Conservation (phyloP, 228 moss, liverwort and hornwort species). For the Sphagnum magellanicum region DNA sequence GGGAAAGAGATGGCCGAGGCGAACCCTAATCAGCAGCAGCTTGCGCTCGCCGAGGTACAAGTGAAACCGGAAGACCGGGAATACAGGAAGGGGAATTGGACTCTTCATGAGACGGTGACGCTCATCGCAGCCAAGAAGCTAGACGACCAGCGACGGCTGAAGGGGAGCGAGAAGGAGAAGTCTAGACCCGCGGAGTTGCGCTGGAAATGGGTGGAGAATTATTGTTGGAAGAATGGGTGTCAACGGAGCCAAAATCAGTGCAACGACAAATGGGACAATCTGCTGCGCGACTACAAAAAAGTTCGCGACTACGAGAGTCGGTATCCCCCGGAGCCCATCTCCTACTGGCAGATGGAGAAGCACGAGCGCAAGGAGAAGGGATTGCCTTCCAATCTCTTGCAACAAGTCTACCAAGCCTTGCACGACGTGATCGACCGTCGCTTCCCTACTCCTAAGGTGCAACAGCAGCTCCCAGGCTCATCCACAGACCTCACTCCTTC, state of each 20-base stretch:
- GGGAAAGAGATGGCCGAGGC: conserved; percentile 1
- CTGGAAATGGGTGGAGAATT: conserved; percentile 19
- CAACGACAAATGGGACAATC: conserved; percentile 18
- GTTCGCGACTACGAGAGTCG: conserved; percentile 10
- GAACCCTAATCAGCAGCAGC: background rate
- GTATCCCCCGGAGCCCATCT: background rate
- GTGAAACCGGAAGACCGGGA: conserved; percentile 5
- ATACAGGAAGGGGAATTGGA: conserved; percentile 14
- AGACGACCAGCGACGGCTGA: conserved; percentile 9
- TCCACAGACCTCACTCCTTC: background rate
- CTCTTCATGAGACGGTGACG: conserved; percentile 12
- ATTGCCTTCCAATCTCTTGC: conserved; percentile 7
- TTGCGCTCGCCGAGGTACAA: background rate
- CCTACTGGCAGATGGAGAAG: conserved; percentile 15
- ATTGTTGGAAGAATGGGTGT: conserved; percentile 14
- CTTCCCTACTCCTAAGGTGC: conserved; percentile 2
- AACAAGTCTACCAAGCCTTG: conserved; percentile 11
- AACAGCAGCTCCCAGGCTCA: background rate
- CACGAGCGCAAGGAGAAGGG: conserved; percentile 14
- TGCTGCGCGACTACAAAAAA: conserved; percentile 15
- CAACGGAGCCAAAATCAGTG: conserved; percentile 14
- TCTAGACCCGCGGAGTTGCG: conserved; percentile 11
- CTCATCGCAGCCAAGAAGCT: conserved; percentile 16
- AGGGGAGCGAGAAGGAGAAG: conserved; percentile 13
- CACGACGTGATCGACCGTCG: conserved; percentile 12